Base-by-base conservation (phyloP, 148 eudicot species). In the Tetragonia tetragonoides region DNA sequence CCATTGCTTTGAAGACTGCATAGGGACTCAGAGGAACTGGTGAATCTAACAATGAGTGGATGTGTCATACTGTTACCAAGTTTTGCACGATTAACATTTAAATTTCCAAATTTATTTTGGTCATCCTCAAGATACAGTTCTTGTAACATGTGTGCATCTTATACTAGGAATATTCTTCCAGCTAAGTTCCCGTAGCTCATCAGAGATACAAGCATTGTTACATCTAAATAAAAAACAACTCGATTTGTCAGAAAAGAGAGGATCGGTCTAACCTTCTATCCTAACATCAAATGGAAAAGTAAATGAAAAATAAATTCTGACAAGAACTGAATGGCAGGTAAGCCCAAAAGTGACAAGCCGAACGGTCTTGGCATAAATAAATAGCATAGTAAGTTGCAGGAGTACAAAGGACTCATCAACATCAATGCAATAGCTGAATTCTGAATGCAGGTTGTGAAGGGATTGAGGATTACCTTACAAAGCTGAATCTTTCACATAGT, bases 401-500 rank as follows among this genome's bases (percentile, higher is more conserved):
- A 72, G 57, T 38, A 47, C 21, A 34, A 42, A 61, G 10, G 54
- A 49, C 24, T 40, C 12, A 47, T 41, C 5, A 69, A 0, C 66
- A 75, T 60, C 23, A 39, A 75, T 68, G 23, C 56, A 44, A 47
- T 59, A 28, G 34, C 34, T 28, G 34, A 28, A 28, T 28, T 10
- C 28, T 53, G 28, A 70, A 42, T 76, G 44, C 24, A 6, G 14
- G 20, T 40, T 15, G 34, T n/a, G 38, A 41, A 37, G 16, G 68
- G 17, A 64, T 49, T 6, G 47, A 49, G 41, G 17, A 54, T 64
- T 70, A 76, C 83, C 83, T 76, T 47, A 51, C 44, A 67, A 34
- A 42, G 61, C 80, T 49, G 70, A 80, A 80, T 47, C 70, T 67
- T 60, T 80, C 74, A 68, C 16, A 21, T 14, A 44, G 28, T 57